These are phyloP conservation scores for Cyclaneusma minus DNA, from an alignment of 2,329 filamentous ascomycete species.

Conservation along the genomic window DNA sequence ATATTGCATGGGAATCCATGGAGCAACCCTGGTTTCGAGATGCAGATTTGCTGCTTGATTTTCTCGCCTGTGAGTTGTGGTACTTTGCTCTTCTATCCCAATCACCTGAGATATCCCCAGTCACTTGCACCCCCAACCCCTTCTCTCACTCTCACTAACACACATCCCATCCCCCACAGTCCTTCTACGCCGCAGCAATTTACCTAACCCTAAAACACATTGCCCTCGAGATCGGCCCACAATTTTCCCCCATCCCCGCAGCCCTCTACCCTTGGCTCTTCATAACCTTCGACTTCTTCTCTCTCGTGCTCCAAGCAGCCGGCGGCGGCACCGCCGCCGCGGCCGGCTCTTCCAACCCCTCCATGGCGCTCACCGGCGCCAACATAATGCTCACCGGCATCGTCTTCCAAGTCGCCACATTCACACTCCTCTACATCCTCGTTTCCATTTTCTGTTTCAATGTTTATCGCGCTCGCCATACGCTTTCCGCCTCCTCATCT, in stretches of 20 bases:
- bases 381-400: slow-evolving; percentile 25
- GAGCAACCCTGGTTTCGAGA: slow-evolving; percentile 35
- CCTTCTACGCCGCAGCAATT: slow-evolving; percentile 44
- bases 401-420: slow-evolving; percentile 21
- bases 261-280: slow-evolving; percentile 39
- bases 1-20: slow-evolving; percentile 37
- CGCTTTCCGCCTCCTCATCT: neutral
- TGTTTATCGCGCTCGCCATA: slow-evolving; percentile 8
- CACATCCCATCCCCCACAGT: slow-evolving; percentile 17
- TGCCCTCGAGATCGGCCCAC: slow-evolving; percentile 30
- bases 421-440: too few relatives aligned
- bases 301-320: slow-evolving; percentile 40
- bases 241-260: slow-evolving; percentile 33
- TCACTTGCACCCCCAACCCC: slow-evolving; percentile 1
- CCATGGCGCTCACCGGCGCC: slow-evolving; percentile 6
- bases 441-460: slow-evolving; percentile 14
- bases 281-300: slow-evolving; percentile 42
- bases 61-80: slow-evolving; percentile 25
- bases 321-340: slow-evolving; percentile 39
- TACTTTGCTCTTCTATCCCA: neutral
- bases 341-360: slow-evolving; percentile 15
- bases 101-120: slow-evolving; percentile 12
- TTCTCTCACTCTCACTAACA: slow-evolving; percentile 6
- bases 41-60: slow-evolving; percentile 43
- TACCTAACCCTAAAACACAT: slow-evolving; percentile 50